Evolutionary conservation across 1,284 basidiomycete species (phyloP), one percentile per base, ranked within the genome.

Genomic region (Peniophora sp.): DNA sequence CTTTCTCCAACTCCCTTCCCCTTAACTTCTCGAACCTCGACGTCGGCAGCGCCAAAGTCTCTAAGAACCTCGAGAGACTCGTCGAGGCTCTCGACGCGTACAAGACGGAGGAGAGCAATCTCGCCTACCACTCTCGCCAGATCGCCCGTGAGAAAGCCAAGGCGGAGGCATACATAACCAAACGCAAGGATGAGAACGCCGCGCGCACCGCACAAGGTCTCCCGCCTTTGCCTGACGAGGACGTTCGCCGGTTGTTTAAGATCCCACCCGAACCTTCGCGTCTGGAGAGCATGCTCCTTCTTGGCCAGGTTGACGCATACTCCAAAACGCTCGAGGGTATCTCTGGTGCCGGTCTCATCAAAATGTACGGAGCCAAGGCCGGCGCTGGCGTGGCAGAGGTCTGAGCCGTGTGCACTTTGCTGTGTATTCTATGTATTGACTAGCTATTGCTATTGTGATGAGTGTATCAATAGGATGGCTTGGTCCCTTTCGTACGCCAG

Each of bases 131-230:
- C 62, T 78, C 80, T 46, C 85, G 96, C 52, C 94, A 97, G 68
- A 93, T 97, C 60, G 88, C 85, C 22, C 81, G 96, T 45, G 96
- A 98, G 69, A 88, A 86, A 64, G 72, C 79, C 37, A 83, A 83
- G 55, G 91, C 93, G 54, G 96, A 99, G 55, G 73, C 75, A 51
- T 84, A 85, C 60, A 68, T 95, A 51, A 77, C 78, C 60, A 92
- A 92, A 66, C 81, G 93, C 59, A 89, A 88, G 64, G 92, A 96
- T 62, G 96, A 98, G 70, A 97, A 95, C 64, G 81, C 79, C 20
- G 73, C 76, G 52, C 80, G 96, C 51, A 79, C 88, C 55, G 85
- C 85, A 47, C 88, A 95, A 61, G 94, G 94, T 9, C 73, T 97
- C 52, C 79, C 83, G 35, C 90, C 94, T 52, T 75, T 97, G 23